These are phyloP conservation scores for Aegilops sharonensis DNA, from an alignment of 176 grass and related monocot genomes.

Conservation along the genomic window DNA sequence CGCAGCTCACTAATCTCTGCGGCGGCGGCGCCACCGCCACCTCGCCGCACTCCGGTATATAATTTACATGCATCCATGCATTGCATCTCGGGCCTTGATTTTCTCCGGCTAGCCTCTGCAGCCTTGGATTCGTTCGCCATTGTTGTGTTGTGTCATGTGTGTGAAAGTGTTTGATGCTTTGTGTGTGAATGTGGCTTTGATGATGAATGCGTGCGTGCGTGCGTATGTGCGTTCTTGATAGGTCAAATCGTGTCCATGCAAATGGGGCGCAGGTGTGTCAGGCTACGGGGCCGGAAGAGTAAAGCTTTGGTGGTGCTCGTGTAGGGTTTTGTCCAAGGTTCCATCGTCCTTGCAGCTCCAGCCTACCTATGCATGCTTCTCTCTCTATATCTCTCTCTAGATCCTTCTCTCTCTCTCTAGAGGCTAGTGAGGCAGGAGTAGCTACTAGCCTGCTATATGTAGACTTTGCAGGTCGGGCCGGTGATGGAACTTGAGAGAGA, in stretches of 20 bases:
- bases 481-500: conserved; percentile 63
- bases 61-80: background rate
- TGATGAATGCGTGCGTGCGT: conserved; percentile 35
- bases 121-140: conserved; percentile 15
- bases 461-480: conserved; percentile 38
- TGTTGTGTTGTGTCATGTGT: conserved; percentile 11
- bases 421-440: background rate
- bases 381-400: background rate
- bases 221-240: conserved; percentile 46
- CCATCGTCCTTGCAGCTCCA: conserved; percentile 26
- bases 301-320: conserved; percentile 41
- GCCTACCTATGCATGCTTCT: background rate
- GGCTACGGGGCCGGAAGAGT: conserved; percentile 44
- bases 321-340: conserved; percentile 66
- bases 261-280: conserved; percentile 78
- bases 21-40: conserved; percentile 32
- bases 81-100: background rate
- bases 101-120: background rate
- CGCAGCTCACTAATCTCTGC: conserved; percentile 76
- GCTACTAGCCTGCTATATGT: conserved; percentile 4
- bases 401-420: background rate
- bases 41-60: conserved; percentile 44
- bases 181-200: conserved; percentile 37
- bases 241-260: conserved; percentile 97
- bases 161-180: background rate